These are phyloP conservation scores for Telfairia occidentalis DNA, from an alignment of 331 rosid genomes.

Conservation along the genomic window DNA sequence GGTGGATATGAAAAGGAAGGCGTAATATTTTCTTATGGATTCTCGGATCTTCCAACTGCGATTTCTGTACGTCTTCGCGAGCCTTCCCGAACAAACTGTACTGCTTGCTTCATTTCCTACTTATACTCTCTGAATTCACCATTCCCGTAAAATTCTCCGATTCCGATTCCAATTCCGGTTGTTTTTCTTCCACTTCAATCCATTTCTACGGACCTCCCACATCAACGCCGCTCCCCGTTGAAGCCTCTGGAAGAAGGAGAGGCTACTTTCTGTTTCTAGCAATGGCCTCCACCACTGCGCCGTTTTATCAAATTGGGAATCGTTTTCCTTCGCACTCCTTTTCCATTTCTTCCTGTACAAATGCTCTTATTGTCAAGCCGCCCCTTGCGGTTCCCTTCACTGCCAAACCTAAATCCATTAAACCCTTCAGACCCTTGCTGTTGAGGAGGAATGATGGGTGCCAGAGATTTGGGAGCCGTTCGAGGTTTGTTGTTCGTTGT, in stretches of 20 bases:
- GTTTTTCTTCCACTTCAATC: background rate
- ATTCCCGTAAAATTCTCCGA: background rate
- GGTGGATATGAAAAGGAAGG: background rate
- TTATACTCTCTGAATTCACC: background rate
- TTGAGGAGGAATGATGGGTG: conserved; percentile 27
- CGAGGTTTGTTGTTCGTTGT: conserved; percentile 43
- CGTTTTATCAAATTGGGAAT: conserved; percentile 26
- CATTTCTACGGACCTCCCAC: background rate
- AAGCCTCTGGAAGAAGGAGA: background rate
- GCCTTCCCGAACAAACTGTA: background rate
- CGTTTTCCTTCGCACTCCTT: conserved; percentile 27
- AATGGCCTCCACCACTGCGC: conserved; percentile 47
- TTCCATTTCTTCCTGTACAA: conserved; percentile 25
- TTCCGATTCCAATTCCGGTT: background rate
- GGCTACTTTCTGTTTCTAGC: conserved; percentile 1
- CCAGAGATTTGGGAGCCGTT: conserved; percentile 19
- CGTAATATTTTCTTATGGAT: background rate
- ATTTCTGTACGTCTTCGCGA: background rate
- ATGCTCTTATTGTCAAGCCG: conserved; percentile 24
- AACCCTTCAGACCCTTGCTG: conserved; percentile 24
- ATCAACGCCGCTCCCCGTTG: background rate
- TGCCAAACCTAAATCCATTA: conserved; percentile 24
- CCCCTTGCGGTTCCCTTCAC: conserved; percentile 25
- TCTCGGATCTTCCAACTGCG: background rate
- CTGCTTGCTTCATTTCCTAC: background rate